Percentiles rank a stretch among this genome's conserved stretches.
These are phyloP conservation scores for Crithidia acanthocephali DNA, from an alignment of 208 protist species.

Conservation along the genomic window DNA sequence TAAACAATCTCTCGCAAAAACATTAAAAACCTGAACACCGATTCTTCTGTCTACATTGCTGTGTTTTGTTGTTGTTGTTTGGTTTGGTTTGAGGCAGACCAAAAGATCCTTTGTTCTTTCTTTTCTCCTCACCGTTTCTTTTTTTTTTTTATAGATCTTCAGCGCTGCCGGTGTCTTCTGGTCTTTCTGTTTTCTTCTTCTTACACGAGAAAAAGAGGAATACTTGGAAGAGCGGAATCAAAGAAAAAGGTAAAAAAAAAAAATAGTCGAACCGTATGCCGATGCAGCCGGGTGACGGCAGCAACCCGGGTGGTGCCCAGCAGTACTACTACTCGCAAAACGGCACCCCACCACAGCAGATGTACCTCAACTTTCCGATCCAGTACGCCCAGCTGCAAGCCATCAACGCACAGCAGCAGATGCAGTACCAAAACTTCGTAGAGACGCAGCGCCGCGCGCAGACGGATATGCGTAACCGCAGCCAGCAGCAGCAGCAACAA, in stretches of 20 bases:
- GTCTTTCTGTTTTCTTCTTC: too few relatives aligned
- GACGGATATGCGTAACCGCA: constrained; percentile 17
- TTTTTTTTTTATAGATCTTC: too few relatives aligned
- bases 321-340: constrained; percentile 31
- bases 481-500: constrained; percentile 33
- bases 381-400: constrained; percentile 22
- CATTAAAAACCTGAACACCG: too few relatives aligned
- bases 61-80: background rate
- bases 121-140: too few relatives aligned
- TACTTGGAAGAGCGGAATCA: too few relatives aligned
- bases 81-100: too few relatives aligned
- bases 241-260: too few relatives aligned
- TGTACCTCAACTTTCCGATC: constrained; percentile 22
- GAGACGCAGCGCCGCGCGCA: constrained; percentile 11
- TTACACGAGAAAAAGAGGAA: too few relatives aligned
- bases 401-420: constrained; percentile 36
- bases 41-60: too few relatives aligned
- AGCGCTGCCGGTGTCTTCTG: too few relatives aligned
- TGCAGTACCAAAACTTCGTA: constrained; percentile 32
- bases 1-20: too few relatives aligned
- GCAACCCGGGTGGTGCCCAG: constrained; percentile 7
- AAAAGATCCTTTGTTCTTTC: too few relatives aligned
- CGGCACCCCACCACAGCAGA: constrained; percentile 37
- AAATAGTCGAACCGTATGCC: constrained; percentile 21
- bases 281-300: constrained; percentile 26